These are phyloP conservation scores for Cryphonectria parasitica DNA, from an alignment of 2,329 filamentous ascomycete genomes.

Conservation along the genomic window DNA sequence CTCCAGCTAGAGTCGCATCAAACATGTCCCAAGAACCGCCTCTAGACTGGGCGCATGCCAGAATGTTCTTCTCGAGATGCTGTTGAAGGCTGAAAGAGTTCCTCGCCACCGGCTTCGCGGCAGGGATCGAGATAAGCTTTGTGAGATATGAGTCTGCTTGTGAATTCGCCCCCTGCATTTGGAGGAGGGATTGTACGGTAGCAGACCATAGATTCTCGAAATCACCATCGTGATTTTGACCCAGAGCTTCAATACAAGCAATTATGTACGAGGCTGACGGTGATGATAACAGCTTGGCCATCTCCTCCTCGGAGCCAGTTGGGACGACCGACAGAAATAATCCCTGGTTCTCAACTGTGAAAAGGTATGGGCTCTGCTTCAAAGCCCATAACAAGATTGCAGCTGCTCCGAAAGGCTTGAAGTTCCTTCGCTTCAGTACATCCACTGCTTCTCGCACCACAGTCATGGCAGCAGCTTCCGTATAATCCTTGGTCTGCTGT, in stretches of 20 bases:
- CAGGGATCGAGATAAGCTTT: constrained; percentile 51
- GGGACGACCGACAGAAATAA: constrained; percentile 50
- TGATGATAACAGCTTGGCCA: constrained; percentile 65
- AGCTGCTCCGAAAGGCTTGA: constrained; percentile 62
- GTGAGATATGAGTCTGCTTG: constrained; percentile 43
- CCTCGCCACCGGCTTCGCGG: constrained; percentile 45
- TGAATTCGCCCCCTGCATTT: constrained; percentile 34
- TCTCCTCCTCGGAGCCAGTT: constrained; percentile 57
- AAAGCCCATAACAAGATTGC: constrained; percentile 48
- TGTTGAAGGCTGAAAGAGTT: constrained; percentile 49
- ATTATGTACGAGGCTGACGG: constrained; percentile 70
- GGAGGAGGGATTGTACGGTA: constrained; percentile 48
- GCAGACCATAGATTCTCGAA: constrained; percentile 51
- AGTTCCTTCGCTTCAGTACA: constrained; percentile 54
- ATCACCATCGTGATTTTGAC: constrained; percentile 42
- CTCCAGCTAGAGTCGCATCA: constrained; percentile 50
- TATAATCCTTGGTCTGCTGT: constrained; percentile 36
- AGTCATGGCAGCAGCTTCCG: constrained; percentile 38
- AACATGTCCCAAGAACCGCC: constrained; percentile 50
- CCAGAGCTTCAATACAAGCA: constrained; percentile 64
- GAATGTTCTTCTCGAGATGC: constrained; percentile 47
- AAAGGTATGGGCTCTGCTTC: constrained; percentile 47
- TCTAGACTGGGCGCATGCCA: constrained; percentile 43
- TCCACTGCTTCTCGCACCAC: constrained; percentile 43
- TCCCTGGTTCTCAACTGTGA: constrained; percentile 38